Evolutionary conservation across 176 grass and related monocot genomes (phyloP).

Genomic region (Secale cereale): DNA sequence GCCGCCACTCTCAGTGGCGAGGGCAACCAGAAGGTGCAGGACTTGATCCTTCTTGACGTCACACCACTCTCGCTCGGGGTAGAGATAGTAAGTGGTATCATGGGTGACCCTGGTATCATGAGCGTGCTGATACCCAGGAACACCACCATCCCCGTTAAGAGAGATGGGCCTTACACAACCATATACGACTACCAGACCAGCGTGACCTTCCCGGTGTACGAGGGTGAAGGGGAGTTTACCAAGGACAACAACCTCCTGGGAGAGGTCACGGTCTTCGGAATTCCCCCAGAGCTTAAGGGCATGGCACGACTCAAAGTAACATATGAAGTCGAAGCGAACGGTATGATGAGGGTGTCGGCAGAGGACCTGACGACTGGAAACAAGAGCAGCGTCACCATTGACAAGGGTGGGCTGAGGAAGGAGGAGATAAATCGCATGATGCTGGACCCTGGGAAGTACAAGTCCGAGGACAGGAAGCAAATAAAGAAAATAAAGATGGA

Average conservation of each 20-base stretch:
- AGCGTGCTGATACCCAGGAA: slow-evolving; percentile 48
- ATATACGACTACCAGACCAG: slow-evolving; percentile 29
- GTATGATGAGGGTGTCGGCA: slow-evolving; percentile 40
- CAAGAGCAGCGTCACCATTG: slow-evolving; percentile 48
- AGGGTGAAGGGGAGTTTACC: slow-evolving; percentile 45
- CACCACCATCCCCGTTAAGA: slow-evolving; percentile 48
- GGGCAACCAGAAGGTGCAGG: slow-evolving; percentile 19
- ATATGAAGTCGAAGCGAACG: slow-evolving; percentile 45
- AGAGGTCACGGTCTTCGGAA: slow-evolving; percentile 35
- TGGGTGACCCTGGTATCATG: slow-evolving; percentile 42
- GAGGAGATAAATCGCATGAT: slow-evolving; percentile 3
- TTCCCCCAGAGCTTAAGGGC: slow-evolving; percentile 22
- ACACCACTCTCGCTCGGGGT: slow-evolving; percentile 56
- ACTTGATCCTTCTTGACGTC: slow-evolving; percentile 52
- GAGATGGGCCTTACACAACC: slow-evolving; percentile 31
- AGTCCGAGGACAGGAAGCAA: neutral
- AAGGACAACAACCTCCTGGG: slow-evolving; percentile 53
- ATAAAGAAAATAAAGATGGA: slow-evolving; percentile 1
- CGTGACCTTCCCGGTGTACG: slow-evolving; percentile 30
- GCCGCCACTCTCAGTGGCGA: slow-evolving; percentile 38
- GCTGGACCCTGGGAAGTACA: neutral
- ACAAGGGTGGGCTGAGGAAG: slow-evolving; percentile 28
- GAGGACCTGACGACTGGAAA: slow-evolving; percentile 33
- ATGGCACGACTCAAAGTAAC: slow-evolving; percentile 32
- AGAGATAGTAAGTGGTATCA: slow-evolving; percentile 24